phyloP scores from a whole-genome alignment of 768 basidiomycete species.

The Xerocomellus dryophilus region DNA sequence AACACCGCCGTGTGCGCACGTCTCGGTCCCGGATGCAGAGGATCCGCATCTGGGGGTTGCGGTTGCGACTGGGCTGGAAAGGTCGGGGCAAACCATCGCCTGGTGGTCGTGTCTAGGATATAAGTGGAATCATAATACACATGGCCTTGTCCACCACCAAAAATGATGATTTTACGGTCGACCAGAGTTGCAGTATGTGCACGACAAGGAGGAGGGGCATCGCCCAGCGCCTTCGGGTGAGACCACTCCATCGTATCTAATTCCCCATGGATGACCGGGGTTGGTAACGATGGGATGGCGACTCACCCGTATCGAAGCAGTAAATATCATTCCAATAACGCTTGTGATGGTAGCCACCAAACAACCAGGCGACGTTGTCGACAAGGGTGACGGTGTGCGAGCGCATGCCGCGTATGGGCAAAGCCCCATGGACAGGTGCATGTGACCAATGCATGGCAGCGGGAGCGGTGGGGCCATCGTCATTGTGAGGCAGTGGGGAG shows the following conservation, averaged over 20 bases:
- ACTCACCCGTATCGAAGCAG: slow-evolving; percentile 78
- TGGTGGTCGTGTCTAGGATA: slow-evolving; percentile 73
- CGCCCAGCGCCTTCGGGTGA: slow-evolving; percentile 72
- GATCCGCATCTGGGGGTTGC: slow-evolving; percentile 1
- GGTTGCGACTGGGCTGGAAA: slow-evolving; percentile 21
- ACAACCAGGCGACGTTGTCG: slow-evolving; percentile 82
- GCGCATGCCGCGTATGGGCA: slow-evolving; percentile 82
- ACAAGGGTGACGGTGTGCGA: slow-evolving; percentile 83
- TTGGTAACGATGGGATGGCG: background rate
- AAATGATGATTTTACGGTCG: slow-evolving; percentile 74
- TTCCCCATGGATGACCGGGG: background rate
- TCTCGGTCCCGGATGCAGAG: slow-evolving; percentile 56
- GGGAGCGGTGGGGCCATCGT: slow-evolving; percentile 57
- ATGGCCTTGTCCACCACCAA: slow-evolving; percentile 84
- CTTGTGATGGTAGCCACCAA: slow-evolving; percentile 85
- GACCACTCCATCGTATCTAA: slow-evolving; percentile 90
- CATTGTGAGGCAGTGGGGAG: slow-evolving; percentile 59
- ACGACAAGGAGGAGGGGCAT: slow-evolving; percentile 75
- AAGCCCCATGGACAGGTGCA: slow-evolving; percentile 70
- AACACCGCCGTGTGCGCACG: slow-evolving; percentile 86
- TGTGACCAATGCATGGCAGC: slow-evolving; percentile 82
- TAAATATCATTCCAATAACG: slow-evolving; percentile 73
- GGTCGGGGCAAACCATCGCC: slow-evolving; percentile 59
- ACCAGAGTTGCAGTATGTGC: slow-evolving; percentile 87
- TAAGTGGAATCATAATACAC: slow-evolving; percentile 81